Base-by-base conservation (phyloP, 2,329 filamentous ascomycete genomes). In the Ophiostoma montium region DNA sequence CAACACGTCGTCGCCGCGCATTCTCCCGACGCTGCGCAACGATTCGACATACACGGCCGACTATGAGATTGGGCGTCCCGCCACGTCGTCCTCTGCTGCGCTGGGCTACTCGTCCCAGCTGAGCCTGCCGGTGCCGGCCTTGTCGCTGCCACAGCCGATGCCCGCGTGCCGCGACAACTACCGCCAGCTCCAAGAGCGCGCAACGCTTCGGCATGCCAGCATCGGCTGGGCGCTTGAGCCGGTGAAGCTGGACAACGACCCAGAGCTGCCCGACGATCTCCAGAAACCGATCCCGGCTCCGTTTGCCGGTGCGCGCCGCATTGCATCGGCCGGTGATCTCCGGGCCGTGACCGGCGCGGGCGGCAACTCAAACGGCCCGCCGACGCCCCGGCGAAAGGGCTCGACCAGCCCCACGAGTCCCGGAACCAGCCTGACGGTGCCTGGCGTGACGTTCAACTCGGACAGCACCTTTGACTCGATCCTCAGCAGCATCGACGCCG, bases 191-290 rank as follows among this genome's bases (percentile, higher is more conserved):
- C 49, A 55, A 43, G 51, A 56, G 41, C 52, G 52, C n/a, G 55
- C 57, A 16, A 59, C 61, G 46, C 45, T 54, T 39, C 60, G 63
- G 10, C 56, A 55, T 16, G 58, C 62, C 15, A 65, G 63, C 52
- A 60, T 65, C 12, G 61, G 58, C 31, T 60, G 62, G 46, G 59
- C 59, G 15, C 56, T 66, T 31, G 64, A 65, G 52, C 63, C 63
- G 6, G 56, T 65, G 15, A 47, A 54, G 4, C 48, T 58, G 3
- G 48, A 53, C 45, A 50, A 53, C 47, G 48, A 53, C 11, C 21
- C 53, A 55, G 32, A 19, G n/a, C 31, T 39, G 13, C 36, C 27
- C 4, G 13, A 53, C 53, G 21, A 49, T 53, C 21, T 38, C 51
- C 16, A 54, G 52, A 46, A 47, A 23, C 33, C 19, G 36, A 44